Percentiles rank a stretch among this genome's conserved stretches.
Evolutionary conservation across 2,329 filamentous ascomycete genomes (phyloP).

Genomic region (Hirsutella thompsonii): DNA sequence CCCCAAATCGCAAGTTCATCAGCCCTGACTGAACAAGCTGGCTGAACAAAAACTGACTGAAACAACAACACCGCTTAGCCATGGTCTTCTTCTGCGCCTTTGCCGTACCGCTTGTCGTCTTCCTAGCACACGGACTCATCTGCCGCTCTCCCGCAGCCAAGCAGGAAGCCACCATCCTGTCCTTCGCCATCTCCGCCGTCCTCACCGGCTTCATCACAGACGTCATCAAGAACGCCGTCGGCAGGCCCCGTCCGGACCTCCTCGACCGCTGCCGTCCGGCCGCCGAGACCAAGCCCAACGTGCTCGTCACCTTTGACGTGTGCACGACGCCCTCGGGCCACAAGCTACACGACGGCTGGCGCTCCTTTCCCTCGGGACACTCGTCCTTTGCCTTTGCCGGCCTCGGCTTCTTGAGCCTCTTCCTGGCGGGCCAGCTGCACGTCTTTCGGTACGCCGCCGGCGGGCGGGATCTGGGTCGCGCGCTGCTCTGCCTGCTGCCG

Average conservation of each 20-base stretch:
- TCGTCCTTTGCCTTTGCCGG: constrained; percentile 69
- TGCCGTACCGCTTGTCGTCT: constrained; percentile 52
- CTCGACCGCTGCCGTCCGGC: constrained; percentile 68
- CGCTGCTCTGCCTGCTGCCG: constrained; percentile 44
- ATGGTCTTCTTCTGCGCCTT: constrained; percentile 73
- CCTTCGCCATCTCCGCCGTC: constrained; percentile 63
- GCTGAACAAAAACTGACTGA: background rate
- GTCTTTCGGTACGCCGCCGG: constrained; percentile 35
- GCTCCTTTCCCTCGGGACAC: constrained; percentile 73
- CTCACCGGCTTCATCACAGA: constrained; percentile 79
- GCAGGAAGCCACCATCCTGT: constrained; percentile 72
- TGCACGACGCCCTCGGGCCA: constrained; percentile 62
- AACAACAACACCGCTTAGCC: constrained; percentile 20
- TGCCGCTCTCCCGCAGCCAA: constrained; percentile 58
- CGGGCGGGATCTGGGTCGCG: constrained; percentile 39
- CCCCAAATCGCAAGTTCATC: background rate
- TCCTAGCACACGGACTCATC: constrained; percentile 53
- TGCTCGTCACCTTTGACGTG: constrained; percentile 50
- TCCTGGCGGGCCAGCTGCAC: constrained; percentile 53
- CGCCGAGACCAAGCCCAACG: constrained; percentile 29
- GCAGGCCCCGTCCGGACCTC: constrained; percentile 52
- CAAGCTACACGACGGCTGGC: constrained; percentile 68
- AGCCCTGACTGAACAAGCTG: background rate
- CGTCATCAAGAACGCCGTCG: constrained; percentile 78
- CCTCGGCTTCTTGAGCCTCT: constrained; percentile 60